Base-by-base conservation (phyloP, 192 early-diverging fungal genomes). In the Thamnidium elegans region DNA sequence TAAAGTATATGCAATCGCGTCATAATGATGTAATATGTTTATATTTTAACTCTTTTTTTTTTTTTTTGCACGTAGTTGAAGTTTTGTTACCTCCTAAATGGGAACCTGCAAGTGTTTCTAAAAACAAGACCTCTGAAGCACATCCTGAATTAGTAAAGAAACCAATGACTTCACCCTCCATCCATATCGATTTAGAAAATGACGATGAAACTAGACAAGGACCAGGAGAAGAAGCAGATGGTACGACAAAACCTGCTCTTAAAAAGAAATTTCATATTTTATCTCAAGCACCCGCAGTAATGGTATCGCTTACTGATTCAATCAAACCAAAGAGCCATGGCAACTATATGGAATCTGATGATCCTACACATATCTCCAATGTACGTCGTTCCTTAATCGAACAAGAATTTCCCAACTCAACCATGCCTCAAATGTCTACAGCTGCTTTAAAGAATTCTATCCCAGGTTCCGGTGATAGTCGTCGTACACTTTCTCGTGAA, bases 361-460 rank as follows among this genome's bases (percentile, higher is more conserved):
- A 69, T 3, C 67, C 58, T 50, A 46, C 32, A 51, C 59, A 69
- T 55, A 43, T 69, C n/a, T 36, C 32, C n/a, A 69, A 69, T 23
- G 42, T 60, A 21, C 50, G 67, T 14, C 60, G 67, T 13, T 31
- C 59, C 3, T 39, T 61, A 10, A 61, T 69, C 9, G 36, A 31
- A 11, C 50, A 69, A 45, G 26, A 50, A 6, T 69, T 69, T 26
- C 67, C 67, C 17, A 56, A 62, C 26, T 26, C 55, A 10, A 51
- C 20, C 5, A 20, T 69, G 50, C 59, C 20, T 7, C 46, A 62
- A 2, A 44, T 21, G 20, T 23, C 67, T 4, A 20, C 47, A 20
- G 56, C 59, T 9, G 19, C 14, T 21, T 17, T 59, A n/a, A 56
- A 56, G 17, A 30, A 34, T n/a, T 10, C 36, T 39, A 9, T 10